Base-by-base conservation (phyloP, 2,329 filamentous ascomycete species). In the Alternaria postmessia region DNA sequence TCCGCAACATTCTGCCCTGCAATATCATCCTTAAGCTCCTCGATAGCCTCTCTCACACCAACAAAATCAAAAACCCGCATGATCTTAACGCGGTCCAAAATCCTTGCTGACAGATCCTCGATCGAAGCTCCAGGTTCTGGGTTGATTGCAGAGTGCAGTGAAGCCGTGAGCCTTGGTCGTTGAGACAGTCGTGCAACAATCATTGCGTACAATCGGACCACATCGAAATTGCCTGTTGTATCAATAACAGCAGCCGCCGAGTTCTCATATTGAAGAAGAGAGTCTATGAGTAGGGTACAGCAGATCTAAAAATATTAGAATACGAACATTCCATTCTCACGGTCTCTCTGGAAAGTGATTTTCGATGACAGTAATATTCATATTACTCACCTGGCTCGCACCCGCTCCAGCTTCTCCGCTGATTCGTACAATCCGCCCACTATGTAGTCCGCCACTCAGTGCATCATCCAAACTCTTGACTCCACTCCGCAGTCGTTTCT, bases 51-150 rank as follows among this genome's bases (percentile, higher is more conserved):
- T 9, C 75, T 71, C 26, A 85, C 63, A 0, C 84, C 84, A 8
- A 79, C 75, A 39, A 82, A 78, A 64, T 85, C 83, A 64, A 86
- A 86, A 0, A 83, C 80, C 5, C 83, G 78, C 77, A 83, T 83
- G 28, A 85, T 81, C 61, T 77, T 79, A 4, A 85, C 76, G 1
- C 80, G 68, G 26, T 82, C 81, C 0, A 86, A 75, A 5, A 79
- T 57, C 18, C 63, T 65, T 2, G 75, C 71, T 9, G 80, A 78
- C 16, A 72, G 58, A n/a, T 75, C 61, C 38, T 78, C 72, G 5
- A 55, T 34, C 12, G 28, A 8, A 14, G 8, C 9, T n/a, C 46
- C 53, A 5, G n/a, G 16, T 11, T 7, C 47, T 5, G 12, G 4
- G n/a, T 32, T 42, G 3, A 39, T 8, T 7, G 36, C 11, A 11